Evolutionary conservation across 2,329 filamentous ascomycete species (phyloP), one percentile per base, ranked within the genome.

Genomic region (Paecilomyces fulvus): DNA sequence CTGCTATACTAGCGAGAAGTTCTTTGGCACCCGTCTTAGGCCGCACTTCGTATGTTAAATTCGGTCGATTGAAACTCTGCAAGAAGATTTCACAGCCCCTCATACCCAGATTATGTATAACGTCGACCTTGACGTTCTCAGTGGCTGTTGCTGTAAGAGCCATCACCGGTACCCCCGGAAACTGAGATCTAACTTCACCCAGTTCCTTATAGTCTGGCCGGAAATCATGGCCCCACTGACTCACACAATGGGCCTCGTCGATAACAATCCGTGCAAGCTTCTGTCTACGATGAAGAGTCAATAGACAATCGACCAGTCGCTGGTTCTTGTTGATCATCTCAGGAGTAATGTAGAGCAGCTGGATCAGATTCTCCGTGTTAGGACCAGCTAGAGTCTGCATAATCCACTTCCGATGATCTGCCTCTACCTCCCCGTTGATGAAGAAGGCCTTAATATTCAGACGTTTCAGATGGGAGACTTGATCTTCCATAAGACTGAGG

Each of bases 181-280:
- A 92, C 54, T 82, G 83, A 46, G 77, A 71, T 52, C 92, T 83
- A 49, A 96, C 77, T 57, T 85, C 80, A 28, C 92, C 90, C 3
- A 99, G 78, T 30, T 83, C 82, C 72, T 96, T 96, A 77, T 99
- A 99, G 69, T 97, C 92, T 0, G 92, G 92, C 50, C 95, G 85
- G 69, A 99, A 99, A 71, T 99, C 94, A 64, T 99, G 94, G 0
- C 94, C 94, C 94, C 94, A 99, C 77, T 99, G 92, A 71, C 94
- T 97, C 25, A 99, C 92, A 71, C 94, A 99, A 71, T 99, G 94
- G n/a, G 94, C 94, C 75, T 99, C 95, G 64, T 99, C 94, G 60
- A 99, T 95, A 54, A 99, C 94, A 52, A 99, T 84, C 25, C 94
- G 85, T 14, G 95, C 92, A 54, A 99, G 83, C 64, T 87, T 89